phyloP scores from a whole-genome alignment of 2,329 filamentous ascomycete species.

The Trichoderma simmonsii region DNA sequence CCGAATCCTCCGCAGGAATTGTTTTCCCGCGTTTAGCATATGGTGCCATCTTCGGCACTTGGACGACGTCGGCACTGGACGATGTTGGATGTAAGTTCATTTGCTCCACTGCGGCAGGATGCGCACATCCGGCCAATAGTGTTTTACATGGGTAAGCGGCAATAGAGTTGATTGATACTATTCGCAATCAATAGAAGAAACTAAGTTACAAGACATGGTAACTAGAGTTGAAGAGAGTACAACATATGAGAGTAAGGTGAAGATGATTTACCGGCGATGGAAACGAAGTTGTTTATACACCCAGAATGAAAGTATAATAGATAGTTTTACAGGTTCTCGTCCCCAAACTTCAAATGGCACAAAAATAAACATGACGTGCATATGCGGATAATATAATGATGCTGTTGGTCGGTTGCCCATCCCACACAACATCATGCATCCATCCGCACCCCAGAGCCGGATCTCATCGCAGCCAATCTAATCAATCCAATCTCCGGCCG shows the following conservation, averaged over 20 bases:
- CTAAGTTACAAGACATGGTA: neutral
- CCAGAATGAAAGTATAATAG: too few relatives aligned
- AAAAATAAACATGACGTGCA: neutral
- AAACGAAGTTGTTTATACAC: neutral
- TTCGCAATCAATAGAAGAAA: neutral
- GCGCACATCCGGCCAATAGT: neutral
- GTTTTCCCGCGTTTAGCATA: neutral
- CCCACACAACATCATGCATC: neutral
- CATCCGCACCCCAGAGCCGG: too few relatives aligned
- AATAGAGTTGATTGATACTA: neutral
- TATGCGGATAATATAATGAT: neutral
- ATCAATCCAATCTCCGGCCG: neutral
- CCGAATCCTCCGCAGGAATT: neutral
- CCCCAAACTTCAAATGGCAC: too few relatives aligned
- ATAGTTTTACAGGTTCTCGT: too few relatives aligned
- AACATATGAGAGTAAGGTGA: neutral
- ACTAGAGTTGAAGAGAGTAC: neutral
- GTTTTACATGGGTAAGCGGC: neutral
- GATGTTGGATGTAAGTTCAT: neutral
- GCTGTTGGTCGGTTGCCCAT: neutral
- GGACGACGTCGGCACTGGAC: neutral
- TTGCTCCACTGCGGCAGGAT: neutral
- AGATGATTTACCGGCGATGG: neutral
- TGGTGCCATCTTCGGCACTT: neutral
- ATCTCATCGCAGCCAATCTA: too few relatives aligned